Base-by-base conservation (phyloP, 345 rosid species). In the Aurinia saxatilis region DNA sequence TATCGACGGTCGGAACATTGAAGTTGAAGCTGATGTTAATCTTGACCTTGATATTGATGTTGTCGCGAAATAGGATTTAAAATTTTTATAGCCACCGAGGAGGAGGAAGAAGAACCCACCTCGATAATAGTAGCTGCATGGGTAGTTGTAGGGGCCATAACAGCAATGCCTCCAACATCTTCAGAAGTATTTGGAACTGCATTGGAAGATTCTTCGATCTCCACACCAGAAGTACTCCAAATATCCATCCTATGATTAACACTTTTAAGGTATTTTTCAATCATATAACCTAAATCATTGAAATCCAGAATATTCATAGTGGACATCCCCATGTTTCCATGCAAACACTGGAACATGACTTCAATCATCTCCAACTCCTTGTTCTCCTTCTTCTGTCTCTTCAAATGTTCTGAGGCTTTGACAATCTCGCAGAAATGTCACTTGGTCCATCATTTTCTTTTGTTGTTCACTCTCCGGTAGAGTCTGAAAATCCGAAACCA, bases 371-470 rank as follows among this genome's bases (percentile, higher is more conserved):
- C 25, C 25, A 21, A 4, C 25, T 21, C 2, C 25, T 4, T 21
- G 4, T 21, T 21, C 25, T 21, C 25, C 25, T 21, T 21, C 25
- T 21, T 21, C 4, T 21, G 25, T 21, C 36, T 60, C 38, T 25
- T 54, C 6, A 58, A 44, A 7, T 63, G 60, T 9, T 55, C 46
- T 2, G n/a, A 39, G 30, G 46, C 46, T 33, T 65, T 71, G 5
- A 14, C 5, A 14, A 71, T 63, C 59, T 29, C 31, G 5, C 12
- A 71, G 33, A 29, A 63, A 71, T 5, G 60, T 39, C 54, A 63
- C 70, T 5, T 63, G 65, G 50, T 64, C 63, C 54, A 64, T 14
- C 65, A 48, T 71, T 31, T 63, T 63, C 54, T 64, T 57, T 38
- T 29, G 37, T 10, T 71, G 65, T 1, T 71, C 66, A 53, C 63